Base-by-base conservation (phyloP, 805 yeast species). In the Suhomyces sp. region DNA sequence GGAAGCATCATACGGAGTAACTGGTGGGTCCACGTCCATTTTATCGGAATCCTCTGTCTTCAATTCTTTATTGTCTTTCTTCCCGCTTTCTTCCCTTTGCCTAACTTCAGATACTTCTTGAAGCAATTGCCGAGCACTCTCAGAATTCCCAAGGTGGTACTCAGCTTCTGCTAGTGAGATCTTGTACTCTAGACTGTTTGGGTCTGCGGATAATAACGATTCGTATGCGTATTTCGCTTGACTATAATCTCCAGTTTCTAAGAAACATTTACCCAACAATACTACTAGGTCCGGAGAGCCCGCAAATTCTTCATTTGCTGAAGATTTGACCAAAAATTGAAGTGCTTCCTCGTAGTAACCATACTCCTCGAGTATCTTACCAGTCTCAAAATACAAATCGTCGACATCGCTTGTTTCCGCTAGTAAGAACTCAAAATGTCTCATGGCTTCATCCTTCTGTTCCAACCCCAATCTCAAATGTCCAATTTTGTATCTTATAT, bases 401-500 rank as follows among this genome's bases (percentile, higher is more conserved):
- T 84, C 74, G 29, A 87, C 82, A 13, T 83, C 89, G 20, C 84
- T 78, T 29, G 79, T 81, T 43, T 81, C 83, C 37, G 78, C 78
- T 43, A 83, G 66, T 10, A 92, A 69, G 54, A 79, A 79, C 37
- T 72, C 72, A 59, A 88, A 86, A 64, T 93, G 97, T 7, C 67
- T 68, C 52, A 85, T 62, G 0, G 97, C 96, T 58, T 92, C 97
- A 1, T 78, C 79, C 24, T 77, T 72, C 43, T 85, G 77, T 48
- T 82, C 84, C 35, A 82, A 69, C 50, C 84, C 82, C 29, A 94
- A 69, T 53, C 99, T 77, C 46, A 89, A 76, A 9, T 84, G 67
- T 0, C 97, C 96, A 21, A 94, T 65, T 66, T 94, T 89, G 27
- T 84, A 85, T 50, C 98, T 71, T 22, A 94, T 88, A 71, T 93